phyloP scores from a whole-genome alignment of 2,329 filamentous ascomycete species.

The Hypoxylon sp. region DNA sequence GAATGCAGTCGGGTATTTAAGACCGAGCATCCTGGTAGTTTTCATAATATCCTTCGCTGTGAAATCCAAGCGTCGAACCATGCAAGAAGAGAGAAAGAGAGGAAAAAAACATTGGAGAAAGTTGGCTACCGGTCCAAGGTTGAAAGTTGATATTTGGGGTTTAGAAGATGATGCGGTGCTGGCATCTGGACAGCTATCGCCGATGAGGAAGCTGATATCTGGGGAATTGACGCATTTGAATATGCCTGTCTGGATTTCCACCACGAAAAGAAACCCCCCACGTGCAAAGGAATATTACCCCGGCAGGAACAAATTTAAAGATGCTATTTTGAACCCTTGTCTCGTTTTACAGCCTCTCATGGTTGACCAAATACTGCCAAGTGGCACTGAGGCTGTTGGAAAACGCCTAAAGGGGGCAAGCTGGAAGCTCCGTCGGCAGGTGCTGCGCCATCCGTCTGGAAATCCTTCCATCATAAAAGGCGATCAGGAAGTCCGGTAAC shows the following conservation, averaged over 20 bases:
- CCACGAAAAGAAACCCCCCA: not conserved
- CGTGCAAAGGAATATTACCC: conserved; percentile 3
- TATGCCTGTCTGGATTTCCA: not conserved
- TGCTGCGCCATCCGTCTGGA: conserved; percentile 4
- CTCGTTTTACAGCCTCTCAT: not conserved
- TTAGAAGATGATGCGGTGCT: not conserved
- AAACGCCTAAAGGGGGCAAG: not conserved
- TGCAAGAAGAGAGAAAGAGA: not conserved
- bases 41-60: not conserved
- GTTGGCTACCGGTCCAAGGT: not conserved
- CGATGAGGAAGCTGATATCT: not conserved
- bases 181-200: not conserved
- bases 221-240: not conserved
- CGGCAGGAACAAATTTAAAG: not conserved
- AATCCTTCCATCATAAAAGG: conserved; percentile 3
- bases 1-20: not conserved
- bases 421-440: not conserved
- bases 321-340: not conserved
- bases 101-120: not conserved
- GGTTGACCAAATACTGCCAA: not conserved
- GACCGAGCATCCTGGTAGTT: not conserved
- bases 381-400: not conserved
- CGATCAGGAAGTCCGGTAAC: not conserved
- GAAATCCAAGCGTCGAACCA: not conserved
- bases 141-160: not conserved